A percentile compares a stretch with the other conserved stretches of the same genome.
Conservation (phyloP, 2,329 filamentous ascomycete species). For the Scortechinia acanthostroma region DNA sequence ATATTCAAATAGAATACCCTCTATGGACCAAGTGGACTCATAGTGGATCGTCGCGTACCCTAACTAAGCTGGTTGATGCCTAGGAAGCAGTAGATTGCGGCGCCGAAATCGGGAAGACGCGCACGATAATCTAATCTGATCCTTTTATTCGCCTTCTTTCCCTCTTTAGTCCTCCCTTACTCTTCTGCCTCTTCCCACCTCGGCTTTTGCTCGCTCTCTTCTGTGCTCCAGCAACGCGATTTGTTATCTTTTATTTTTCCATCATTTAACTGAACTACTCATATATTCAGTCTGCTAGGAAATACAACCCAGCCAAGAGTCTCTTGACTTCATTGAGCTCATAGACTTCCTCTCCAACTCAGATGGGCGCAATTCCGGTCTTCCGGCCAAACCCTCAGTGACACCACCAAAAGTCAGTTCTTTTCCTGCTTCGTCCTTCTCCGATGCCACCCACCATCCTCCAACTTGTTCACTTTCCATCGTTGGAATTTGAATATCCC, state of each 20-base stretch:
- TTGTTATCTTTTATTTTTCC: background rate
- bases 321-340: too few species aligned
- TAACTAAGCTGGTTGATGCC: background rate
- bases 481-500: background rate
- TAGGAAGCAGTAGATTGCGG: background rate
- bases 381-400: background rate
- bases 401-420: background rate
- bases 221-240: too few species aligned
- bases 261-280: background rate
- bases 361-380: background rate
- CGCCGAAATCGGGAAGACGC: background rate
- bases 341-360: background rate
- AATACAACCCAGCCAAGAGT: background rate
- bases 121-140: constrained; percentile 1
- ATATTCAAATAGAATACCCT: background rate
- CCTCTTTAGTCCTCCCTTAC: background rate
- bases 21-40: background rate
- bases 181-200: background rate
- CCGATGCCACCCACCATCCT: background rate
- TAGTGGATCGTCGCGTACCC: background rate
- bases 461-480: background rate
- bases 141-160: background rate
- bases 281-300: background rate
- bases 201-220: too few species aligned
- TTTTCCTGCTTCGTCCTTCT: background rate